Percentiles rank a stretch among this genome's conserved stretches.
Evolutionary conservation across 495 filamentous ascomycete genomes (phyloP).

Genomic region (Evansstolkia leycettana): DNA sequence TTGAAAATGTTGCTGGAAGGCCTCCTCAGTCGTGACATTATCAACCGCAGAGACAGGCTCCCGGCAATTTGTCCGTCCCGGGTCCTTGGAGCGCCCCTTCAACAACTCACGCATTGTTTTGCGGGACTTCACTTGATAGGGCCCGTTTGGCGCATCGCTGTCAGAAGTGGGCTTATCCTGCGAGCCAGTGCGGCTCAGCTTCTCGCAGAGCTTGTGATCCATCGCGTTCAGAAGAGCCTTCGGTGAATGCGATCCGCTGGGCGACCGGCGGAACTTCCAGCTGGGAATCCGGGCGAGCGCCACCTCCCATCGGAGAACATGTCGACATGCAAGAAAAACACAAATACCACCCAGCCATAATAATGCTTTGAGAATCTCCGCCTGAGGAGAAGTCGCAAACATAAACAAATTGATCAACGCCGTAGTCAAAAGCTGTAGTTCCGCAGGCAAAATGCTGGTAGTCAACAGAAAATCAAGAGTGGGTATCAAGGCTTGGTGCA

Average conservation of each 20-base stretch:
- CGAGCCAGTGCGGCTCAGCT: slow-evolving; percentile 21
- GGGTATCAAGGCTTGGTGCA: slow-evolving; percentile 71
- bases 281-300: slow-evolving; percentile 76
- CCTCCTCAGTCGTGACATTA: slow-evolving; percentile 14
- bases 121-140: slow-evolving; percentile 11
- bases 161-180: slow-evolving; percentile 25
- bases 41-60: slow-evolving; percentile 11
- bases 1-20: slow-evolving; percentile 8
- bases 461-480: slow-evolving; percentile 70
- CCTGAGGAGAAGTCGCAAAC: slow-evolving; percentile 70
- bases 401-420: slow-evolving; percentile 74
- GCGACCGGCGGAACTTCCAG: slow-evolving; percentile 68
- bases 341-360: slow-evolving; percentile 81
- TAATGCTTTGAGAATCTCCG: slow-evolving; percentile 65
- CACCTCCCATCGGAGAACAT: slow-evolving; percentile 77
- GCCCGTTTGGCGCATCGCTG: slow-evolving; percentile 27
- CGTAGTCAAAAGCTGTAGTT: slow-evolving; percentile 74
- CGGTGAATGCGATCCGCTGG: slow-evolving; percentile 28
- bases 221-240: slow-evolving; percentile 39
- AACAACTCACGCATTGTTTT: slow-evolving; percentile 14
- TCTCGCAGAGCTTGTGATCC: slow-evolving; percentile 34
- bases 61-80: slow-evolving; percentile 4
- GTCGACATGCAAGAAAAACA: slow-evolving; percentile 58
- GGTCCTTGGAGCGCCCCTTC: background rate
- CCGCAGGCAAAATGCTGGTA: slow-evolving; percentile 73